These are phyloP conservation scores for Pulveroboletus ridleyi DNA, from an alignment of 1,284 basidiomycete genomes.

Conservation along the genomic window DNA sequence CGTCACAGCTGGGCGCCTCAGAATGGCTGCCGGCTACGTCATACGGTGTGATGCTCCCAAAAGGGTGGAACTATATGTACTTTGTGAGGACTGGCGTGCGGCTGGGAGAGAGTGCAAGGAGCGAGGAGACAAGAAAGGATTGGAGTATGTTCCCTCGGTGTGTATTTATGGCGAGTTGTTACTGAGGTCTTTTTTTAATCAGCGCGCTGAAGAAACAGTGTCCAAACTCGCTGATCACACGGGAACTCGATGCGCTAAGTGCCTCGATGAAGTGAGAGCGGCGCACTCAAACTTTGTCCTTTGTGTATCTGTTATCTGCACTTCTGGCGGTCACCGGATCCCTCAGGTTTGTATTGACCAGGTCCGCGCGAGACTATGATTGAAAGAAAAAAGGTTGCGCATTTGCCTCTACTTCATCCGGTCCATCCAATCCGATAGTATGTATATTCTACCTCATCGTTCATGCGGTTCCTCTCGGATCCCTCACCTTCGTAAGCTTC, in stretches of 20 bases:
- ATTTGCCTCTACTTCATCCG: constrained; percentile 8
- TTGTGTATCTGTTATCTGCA: neutral
- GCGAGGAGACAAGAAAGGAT: constrained; percentile 77
- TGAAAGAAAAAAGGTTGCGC: neutral
- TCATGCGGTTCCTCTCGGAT: constrained; percentile 29
- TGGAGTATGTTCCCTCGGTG: constrained; percentile 66
- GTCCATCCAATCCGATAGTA: constrained; percentile 74
- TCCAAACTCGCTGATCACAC: constrained; percentile 79
- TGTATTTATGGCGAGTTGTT: constrained; percentile 5
- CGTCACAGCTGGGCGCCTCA: constrained; percentile 71
- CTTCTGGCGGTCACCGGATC: neutral
- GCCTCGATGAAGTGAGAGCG: constrained; percentile 64
- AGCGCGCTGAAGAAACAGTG: constrained; percentile 76
- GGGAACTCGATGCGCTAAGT: constrained; percentile 79
- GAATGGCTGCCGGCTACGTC: constrained; percentile 81
- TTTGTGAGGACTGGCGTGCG: constrained; percentile 88
- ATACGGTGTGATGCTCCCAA: constrained; percentile 84
- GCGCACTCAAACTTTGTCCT: neutral
- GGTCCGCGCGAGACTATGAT: neutral
- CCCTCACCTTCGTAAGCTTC: constrained; percentile 46
- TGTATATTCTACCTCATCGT: constrained; percentile 64
- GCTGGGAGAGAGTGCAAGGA: constrained; percentile 92
- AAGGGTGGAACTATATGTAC: constrained; percentile 85
- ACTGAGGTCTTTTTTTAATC: constrained; percentile 37
- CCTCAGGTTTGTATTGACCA: neutral